A percentile compares a stretch with the other conserved stretches of the same genome.
phyloP scores from a whole-genome alignment of 768 basidiomycete genomes.

The Rhizopogon vesiculosus region DNA sequence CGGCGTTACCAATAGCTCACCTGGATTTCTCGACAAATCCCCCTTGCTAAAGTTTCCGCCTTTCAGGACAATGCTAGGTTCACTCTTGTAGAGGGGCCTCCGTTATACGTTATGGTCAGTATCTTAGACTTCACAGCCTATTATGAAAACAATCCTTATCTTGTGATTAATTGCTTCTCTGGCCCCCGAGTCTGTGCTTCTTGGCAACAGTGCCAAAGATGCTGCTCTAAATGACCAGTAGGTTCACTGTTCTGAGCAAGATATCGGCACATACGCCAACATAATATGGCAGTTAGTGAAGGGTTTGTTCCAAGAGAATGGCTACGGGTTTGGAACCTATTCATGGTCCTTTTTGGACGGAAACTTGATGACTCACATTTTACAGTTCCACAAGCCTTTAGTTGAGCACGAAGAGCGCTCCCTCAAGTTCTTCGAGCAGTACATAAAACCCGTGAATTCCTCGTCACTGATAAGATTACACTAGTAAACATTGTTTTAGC shows the following conservation, averaged over 20 bases:
- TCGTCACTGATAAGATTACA: conserved; percentile 19
- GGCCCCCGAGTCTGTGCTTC: conserved; percentile 20
- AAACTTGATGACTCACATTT: not conserved
- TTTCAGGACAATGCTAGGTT: conserved; percentile 14
- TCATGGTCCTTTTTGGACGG: too few relatives aligned
- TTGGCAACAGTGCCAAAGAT: conserved; percentile 18
- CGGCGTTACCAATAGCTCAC: too few relatives aligned
- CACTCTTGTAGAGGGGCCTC: too few relatives aligned
- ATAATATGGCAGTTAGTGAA: conserved; percentile 11
- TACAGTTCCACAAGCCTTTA: conserved; percentile 11
- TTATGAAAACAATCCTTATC: too few relatives aligned
- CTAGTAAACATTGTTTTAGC: conserved; percentile 22
- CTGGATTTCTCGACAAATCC: too few relatives aligned
- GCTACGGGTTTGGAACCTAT: conserved; percentile 11
- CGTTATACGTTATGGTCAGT: too few relatives aligned
- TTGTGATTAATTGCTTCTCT: conserved; percentile 14
- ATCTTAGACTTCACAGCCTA: too few relatives aligned
- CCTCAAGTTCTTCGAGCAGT: conserved; percentile 18
- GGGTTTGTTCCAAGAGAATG: conserved; percentile 9
- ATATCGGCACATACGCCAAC: conserved; percentile 19
- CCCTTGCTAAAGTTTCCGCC: not conserved
- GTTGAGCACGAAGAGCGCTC: conserved; percentile 14
- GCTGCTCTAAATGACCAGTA: conserved; percentile 26
- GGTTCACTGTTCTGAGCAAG: conserved; percentile 23
- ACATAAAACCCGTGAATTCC: conserved; percentile 18